Conservation (phyloP, 2,329 filamentous ascomycete species). For the Beauveria brongniartii region DNA sequence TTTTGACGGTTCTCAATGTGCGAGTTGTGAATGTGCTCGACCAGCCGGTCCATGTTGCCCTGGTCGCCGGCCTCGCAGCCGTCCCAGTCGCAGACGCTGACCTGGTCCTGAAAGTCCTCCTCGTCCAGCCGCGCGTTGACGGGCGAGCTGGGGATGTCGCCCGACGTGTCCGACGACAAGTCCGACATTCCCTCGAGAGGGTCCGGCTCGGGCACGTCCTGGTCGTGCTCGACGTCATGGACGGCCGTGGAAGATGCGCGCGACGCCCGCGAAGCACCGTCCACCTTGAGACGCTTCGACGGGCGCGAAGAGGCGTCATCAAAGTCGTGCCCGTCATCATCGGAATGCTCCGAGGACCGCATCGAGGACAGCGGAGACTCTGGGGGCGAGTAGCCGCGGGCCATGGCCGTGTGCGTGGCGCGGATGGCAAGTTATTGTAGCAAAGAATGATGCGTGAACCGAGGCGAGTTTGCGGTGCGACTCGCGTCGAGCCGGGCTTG, state of each 20-base stretch:
- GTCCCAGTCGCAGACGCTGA: constrained; percentile 72
- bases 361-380: constrained; percentile 42
- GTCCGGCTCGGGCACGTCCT: constrained; percentile 36
- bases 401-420: constrained; percentile 19
- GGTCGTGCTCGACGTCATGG: constrained; percentile 35
- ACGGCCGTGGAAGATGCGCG: constrained; percentile 37
- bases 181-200: constrained; percentile 55
- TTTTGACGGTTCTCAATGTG: constrained; percentile 92
- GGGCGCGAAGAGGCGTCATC: constrained; percentile 32
- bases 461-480: not conserved
- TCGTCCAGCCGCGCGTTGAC: constrained; percentile 61
- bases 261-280: constrained; percentile 36
- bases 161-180: constrained; percentile 84
- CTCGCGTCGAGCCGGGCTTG: not conserved
- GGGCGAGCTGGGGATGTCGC: constrained; percentile 69
- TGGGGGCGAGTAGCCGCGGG: constrained; percentile 29
- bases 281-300: constrained; percentile 40
- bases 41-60: constrained; percentile 72
- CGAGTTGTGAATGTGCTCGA: constrained; percentile 81
- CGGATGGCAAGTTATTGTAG: too few relatives aligned
- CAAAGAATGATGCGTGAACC: too few relatives aligned
- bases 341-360: constrained; percentile 37
- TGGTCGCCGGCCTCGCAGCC: constrained; percentile 64
- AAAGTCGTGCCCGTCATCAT: constrained; percentile 37
- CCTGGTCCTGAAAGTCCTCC: constrained; percentile 68